Evolutionary conservation across 2,329 filamentous ascomycete genomes (phyloP).

Genomic region (Diplodia scrobiculata): DNA sequence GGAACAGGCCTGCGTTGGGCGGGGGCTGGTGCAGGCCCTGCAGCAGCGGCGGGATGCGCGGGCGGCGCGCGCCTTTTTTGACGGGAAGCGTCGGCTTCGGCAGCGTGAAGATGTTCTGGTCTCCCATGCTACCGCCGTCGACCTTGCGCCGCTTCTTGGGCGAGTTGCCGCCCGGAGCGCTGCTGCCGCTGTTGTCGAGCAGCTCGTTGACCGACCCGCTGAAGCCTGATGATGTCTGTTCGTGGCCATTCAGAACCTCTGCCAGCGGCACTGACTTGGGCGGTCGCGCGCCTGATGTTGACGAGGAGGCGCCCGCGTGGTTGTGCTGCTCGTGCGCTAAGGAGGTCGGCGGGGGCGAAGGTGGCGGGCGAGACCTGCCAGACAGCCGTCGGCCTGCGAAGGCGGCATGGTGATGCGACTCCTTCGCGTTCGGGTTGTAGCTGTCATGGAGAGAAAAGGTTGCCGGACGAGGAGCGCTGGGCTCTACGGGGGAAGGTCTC

Average conservation of each 20-base stretch:
- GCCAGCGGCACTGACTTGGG: constrained; percentile 42
- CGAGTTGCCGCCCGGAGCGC: constrained; percentile 2
- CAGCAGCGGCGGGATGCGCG: constrained; percentile 53
- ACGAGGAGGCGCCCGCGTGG: neutral
- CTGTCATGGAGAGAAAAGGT: constrained; percentile 24
- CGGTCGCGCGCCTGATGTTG: constrained; percentile 2
- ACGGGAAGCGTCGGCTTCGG: constrained; percentile 41
- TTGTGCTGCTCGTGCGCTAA: constrained; percentile 11
- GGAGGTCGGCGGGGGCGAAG: constrained; percentile 8
- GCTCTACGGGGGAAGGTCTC: constrained; percentile 30
- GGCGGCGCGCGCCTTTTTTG: constrained; percentile 40
- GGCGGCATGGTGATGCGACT: constrained; percentile 24
- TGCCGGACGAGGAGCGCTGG: constrained; percentile 22
- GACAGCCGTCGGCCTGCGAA: constrained; percentile 18
- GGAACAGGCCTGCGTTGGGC: constrained; percentile 62
- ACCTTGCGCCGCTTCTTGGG: constrained; percentile 13
- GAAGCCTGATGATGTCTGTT: constrained; percentile 21
- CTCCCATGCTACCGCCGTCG: constrained; percentile 2
- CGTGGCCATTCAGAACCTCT: constrained; percentile 38
- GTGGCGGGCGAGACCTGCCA: neutral
- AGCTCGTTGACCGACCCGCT: constrained; percentile 28
- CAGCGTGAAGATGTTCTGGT: constrained; percentile 1
- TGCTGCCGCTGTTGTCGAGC: constrained; percentile 11
- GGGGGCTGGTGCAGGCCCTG: constrained; percentile 66
- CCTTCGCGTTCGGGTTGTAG: constrained; percentile 23